Percentiles rank a stretch among this genome's conserved stretches.
Evolutionary conservation across 129 eudicot genomes (phyloP).

Genomic region (Pittosporum tobira): DNA sequence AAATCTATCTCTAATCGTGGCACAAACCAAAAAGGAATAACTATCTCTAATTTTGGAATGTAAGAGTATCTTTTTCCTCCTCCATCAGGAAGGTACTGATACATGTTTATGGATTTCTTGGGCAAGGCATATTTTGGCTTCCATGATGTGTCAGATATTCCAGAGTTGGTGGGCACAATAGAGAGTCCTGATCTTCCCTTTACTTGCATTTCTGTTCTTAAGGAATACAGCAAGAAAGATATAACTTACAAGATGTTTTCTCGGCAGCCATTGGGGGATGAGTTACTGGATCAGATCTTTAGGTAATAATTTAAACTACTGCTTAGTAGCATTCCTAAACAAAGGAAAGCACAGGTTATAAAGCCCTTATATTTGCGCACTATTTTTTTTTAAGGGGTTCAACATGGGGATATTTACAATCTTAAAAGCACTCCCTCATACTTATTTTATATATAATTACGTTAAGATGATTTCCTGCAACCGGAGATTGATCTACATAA

Average conservation of each 20-base stretch:
- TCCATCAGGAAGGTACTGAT: background rate
- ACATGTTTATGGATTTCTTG: background rate
- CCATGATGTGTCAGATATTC: conserved; percentile 41
- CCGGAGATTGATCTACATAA: no score
- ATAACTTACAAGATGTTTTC: conserved; percentile 88
- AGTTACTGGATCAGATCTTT: conserved; percentile 62
- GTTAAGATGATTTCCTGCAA: no score
- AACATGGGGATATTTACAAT: no score
- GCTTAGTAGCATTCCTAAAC: background rate
- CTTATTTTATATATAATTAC: no score
- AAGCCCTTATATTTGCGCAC: no score
- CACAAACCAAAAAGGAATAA: no score
- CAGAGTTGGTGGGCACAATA: conserved; percentile 69
- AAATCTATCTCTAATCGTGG: no score
- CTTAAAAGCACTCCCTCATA: no score
- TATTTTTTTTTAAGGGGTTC: no score
- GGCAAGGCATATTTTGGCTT: conserved; percentile 77
- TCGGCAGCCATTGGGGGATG: conserved; percentile 59
- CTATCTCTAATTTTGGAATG: no score
- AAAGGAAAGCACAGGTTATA: background rate
- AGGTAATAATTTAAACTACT: conserved; percentile 36
- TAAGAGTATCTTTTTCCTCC: no score
- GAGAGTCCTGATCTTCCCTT: conserved; percentile 68
- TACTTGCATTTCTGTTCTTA: conserved; percentile 69
- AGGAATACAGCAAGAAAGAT: conserved; percentile 53